Base-by-base conservation (phyloP, 805 yeast genomes). In the Lipomyces spencermartinsiae region DNA sequence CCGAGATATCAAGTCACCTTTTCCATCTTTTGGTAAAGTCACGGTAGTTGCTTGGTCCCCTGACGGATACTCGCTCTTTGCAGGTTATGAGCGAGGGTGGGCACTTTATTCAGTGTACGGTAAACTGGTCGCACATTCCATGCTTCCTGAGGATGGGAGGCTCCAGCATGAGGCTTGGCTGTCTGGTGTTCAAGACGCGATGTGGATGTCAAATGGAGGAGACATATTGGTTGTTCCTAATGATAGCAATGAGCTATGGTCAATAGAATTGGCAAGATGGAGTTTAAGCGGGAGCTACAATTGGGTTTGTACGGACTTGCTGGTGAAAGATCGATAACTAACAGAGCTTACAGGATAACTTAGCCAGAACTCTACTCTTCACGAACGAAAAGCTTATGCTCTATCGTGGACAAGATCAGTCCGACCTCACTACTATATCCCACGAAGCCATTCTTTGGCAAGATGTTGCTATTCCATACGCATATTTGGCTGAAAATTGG, bases 331-430 rank as follows among this genome's bases (percentile, higher is more conserved):
- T 12, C 56, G 22, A 16, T 8, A 7, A 37, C 35, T 33, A 72
- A 2, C 66, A 65, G 12, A 65, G 76, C 31, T 70, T 74, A 37
- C 68, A 67, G 37, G 78, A 74, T 58, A 77, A 78, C 62, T 67
- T 83, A n/a, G 67, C 77, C 53, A 71, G 86, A 49, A 87, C 88
- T 0, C 74, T 84, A 1, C 71, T 85, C 33, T 74, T 76, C 61
- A 76, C 81, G 34, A 78, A 76, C 62, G 83, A 83, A 67, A 78
- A 79, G 31, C 71, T 85, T 19, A 71, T 80, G 61, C 72, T 85
- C 1, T 85, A 84, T 73, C 80, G 83, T 64, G 87, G 85, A 12
- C 83, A 78, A 54, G 84, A 83, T 57, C 84, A 83, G 68, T 77
- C 82, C 1, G 80, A 72, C 63, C 75, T 71, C 67, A 80, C 77